Evolutionary conservation across 2,329 filamentous ascomycete species (phyloP).

Genomic region (Gyromitra esculenta): DNA sequence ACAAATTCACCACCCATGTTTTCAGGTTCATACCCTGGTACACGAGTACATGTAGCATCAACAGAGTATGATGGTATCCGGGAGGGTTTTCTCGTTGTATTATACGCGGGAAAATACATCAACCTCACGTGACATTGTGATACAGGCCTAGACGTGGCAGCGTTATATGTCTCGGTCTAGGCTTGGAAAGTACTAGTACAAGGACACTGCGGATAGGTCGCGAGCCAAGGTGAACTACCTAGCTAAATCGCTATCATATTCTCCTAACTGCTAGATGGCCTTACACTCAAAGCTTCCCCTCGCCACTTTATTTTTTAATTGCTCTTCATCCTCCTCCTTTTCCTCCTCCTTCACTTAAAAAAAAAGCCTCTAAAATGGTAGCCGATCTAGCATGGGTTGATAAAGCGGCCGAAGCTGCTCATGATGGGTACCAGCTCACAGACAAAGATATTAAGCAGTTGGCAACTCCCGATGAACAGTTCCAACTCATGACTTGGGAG

Average conservation of each 20-base stretch:
- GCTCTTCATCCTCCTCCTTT: not conserved
- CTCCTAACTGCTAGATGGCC: not conserved
- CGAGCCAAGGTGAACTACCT: no score
- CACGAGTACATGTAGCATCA: no score
- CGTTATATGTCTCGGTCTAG: not conserved
- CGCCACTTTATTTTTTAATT: not conserved
- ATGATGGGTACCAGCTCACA: conserved; percentile 56
- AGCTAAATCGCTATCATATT: conserved; percentile 5
- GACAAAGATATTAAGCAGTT: conserved; percentile 57
- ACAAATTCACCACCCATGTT: no score
- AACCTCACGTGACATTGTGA: conserved; percentile 8
- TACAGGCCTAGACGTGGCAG: conserved; percentile 8
- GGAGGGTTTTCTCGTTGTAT: not conserved
- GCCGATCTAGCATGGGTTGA: not conserved
- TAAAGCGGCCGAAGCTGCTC: conserved; percentile 36
- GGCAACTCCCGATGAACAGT: conserved; percentile 68
- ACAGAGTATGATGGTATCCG: no score
- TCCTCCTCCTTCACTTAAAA: not conserved
- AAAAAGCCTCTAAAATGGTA: conserved; percentile 19
- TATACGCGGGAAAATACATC: not conserved
- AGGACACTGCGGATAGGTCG: not conserved
- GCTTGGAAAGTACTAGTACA: conserved; percentile 4
- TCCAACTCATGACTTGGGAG: conserved; percentile 73
- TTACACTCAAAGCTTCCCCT: not conserved
- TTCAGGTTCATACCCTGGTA: no score